A percentile compares a stretch with the other conserved stretches of the same genome.
phyloP scores from a whole-genome alignment of 1,284 basidiomycete species.

The Dichomitus squalens region DNA sequence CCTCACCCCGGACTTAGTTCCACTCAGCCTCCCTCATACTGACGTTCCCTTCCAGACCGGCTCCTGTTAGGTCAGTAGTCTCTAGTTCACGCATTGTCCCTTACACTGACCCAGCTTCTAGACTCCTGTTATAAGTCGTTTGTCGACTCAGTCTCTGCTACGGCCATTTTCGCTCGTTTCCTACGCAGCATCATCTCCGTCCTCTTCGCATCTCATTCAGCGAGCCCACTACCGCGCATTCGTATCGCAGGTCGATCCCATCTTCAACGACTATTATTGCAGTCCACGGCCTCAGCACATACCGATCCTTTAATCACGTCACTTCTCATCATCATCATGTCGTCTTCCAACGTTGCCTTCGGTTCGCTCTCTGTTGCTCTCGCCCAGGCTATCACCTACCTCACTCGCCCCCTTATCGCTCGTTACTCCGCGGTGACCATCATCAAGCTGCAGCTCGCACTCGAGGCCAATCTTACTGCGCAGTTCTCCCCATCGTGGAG shows the following conservation, averaged over 20 bases:
- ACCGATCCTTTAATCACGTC: constrained; percentile 19
- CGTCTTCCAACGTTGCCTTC: constrained; percentile 46
- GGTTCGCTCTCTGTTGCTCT: constrained; percentile 65
- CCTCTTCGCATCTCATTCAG: constrained; percentile 30
- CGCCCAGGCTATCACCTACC: constrained; percentile 69
- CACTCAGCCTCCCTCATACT: constrained; percentile 32
- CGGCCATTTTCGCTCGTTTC: constrained; percentile 27
- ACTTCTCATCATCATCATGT: constrained; percentile 33
- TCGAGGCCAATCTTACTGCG: constrained; percentile 70
- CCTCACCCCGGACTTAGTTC: constrained; percentile 40
- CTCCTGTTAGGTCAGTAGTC: constrained; percentile 36
- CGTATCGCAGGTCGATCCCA: constrained; percentile 70
- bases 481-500: constrained; percentile 68
- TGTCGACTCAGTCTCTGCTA: constrained; percentile 28
- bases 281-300: constrained; percentile 17
- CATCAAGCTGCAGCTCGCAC: constrained; percentile 65
- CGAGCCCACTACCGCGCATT: constrained; percentile 28
- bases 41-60: constrained; percentile 33
- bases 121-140: constrained; percentile 22
- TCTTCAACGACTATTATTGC: constrained; percentile 25
- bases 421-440: constrained; percentile 59
- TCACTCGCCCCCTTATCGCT: constrained; percentile 62
- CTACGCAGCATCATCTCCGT: constrained; percentile 15
- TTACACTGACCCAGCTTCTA: constrained; percentile 3
- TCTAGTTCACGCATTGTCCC: not conserved